phyloP scores from a whole-genome alignment of 2,329 filamentous ascomycete species.

The Phialocephala subalpina region DNA sequence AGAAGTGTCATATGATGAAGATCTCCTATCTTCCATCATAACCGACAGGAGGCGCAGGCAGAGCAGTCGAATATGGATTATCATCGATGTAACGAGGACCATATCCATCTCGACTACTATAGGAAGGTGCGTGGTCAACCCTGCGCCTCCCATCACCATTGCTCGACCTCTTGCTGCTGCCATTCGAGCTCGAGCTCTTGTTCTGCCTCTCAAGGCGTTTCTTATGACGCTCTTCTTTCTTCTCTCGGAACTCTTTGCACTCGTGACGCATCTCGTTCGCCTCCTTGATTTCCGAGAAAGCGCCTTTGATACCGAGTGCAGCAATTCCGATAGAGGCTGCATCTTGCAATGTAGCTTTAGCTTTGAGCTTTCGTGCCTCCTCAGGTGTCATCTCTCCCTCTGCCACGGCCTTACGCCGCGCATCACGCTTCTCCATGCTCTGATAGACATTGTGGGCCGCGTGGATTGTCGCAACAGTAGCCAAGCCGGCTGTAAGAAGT shows the following conservation, averaged over 20 bases:
- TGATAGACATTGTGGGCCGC: constrained; percentile 71
- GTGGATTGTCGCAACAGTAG: constrained; percentile 74
- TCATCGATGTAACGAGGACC: constrained; percentile 51
- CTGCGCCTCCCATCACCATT: constrained; percentile 39
- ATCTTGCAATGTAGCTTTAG: constrained; percentile 70
- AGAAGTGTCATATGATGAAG: constrained; percentile 20
- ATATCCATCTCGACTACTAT: constrained; percentile 40
- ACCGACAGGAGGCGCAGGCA: constrained; percentile 44
- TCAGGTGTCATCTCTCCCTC: constrained; percentile 70
- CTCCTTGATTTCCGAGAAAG: constrained; percentile 71
- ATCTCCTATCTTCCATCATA: constrained; percentile 32
- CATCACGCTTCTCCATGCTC: constrained; percentile 69
- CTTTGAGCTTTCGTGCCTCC: constrained; percentile 67
- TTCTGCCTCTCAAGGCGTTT: constrained; percentile 54
- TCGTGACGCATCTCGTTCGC: constrained; percentile 67
- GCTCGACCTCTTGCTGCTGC: constrained; percentile 43
- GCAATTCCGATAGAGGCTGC: constrained; percentile 72
- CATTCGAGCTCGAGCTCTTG: constrained; percentile 34
- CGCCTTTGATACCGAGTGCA: constrained; percentile 72
- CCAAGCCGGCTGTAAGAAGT: constrained; percentile 70
- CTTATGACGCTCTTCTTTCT: constrained; percentile 52
- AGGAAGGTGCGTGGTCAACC: constrained; percentile 27
- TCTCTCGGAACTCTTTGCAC: constrained; percentile 60
- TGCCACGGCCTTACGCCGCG: constrained; percentile 64
- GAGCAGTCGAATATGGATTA: constrained; percentile 51